Percentiles rank a stretch among this genome's conserved stretches.
Evolutionary conservation across 2,329 filamentous ascomycete species (phyloP).

Genomic region (Arthroderma uncinatum): DNA sequence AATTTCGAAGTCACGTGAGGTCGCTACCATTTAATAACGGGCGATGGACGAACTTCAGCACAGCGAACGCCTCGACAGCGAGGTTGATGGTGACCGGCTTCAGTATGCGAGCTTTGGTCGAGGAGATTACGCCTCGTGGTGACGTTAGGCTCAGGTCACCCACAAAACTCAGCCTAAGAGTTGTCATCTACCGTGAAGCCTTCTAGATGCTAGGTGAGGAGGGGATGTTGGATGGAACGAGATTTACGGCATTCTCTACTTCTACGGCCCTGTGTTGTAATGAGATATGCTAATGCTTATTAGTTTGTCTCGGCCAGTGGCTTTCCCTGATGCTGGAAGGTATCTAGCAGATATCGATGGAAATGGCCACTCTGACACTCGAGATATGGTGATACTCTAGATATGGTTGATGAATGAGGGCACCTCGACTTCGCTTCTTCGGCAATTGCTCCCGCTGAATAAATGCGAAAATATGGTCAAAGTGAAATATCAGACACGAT

Average conservation of each 20-base stretch:
- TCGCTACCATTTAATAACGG: background rate
- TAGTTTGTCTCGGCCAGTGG: too few species aligned
- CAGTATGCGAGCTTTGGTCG: background rate
- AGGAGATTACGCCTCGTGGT: background rate
- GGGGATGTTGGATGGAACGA: background rate
- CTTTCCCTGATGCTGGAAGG: background rate
- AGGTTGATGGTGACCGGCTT: background rate
- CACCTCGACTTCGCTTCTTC: background rate
- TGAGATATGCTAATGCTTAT: too few species aligned
- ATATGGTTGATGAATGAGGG: background rate
- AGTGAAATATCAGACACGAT: background rate
- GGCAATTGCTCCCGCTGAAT: background rate
- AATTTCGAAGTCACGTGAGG: background rate
- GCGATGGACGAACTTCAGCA: background rate
- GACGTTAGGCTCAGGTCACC: background rate
- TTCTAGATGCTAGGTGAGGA: background rate
- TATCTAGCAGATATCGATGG: background rate
- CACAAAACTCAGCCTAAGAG: background rate
- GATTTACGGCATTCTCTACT: background rate
- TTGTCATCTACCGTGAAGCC: background rate
- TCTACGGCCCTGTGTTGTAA: too few species aligned
- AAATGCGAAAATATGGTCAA: background rate
- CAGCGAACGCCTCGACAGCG: background rate
- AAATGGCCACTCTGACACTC: background rate
- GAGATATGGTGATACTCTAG: background rate